Evolutionary conservation across 768 basidiomycete genomes (phyloP), one percentile per base, ranked within the genome.

Genomic region (Lactarius trivialis): DNA sequence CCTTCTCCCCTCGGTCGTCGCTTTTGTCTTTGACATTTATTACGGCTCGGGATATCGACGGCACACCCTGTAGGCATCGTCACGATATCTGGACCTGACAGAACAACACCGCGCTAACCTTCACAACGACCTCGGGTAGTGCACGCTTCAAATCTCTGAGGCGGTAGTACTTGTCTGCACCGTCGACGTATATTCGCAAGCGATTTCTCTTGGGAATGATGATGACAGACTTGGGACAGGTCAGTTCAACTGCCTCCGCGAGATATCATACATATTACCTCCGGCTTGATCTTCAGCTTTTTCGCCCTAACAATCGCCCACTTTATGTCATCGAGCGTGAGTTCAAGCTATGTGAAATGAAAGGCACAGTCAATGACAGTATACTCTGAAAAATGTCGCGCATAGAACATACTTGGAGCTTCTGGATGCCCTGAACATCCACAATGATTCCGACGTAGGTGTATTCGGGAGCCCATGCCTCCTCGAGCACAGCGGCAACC

Each of bases 11-110:
- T 64, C 82, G 81, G 3, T 77, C 74, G 58, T 93, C 87, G 37
- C 89, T 85, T 67, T 92, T 89, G 57, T 95, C 92, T 73, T 94
- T 93, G 75, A 94, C 93, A 69, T 93, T 93, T 73, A 99, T 98
- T 69, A 99, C 85, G 1, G 96, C 97, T 66, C 97, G 86, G 61
- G 91, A 85, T 63, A 98, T 89, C 2, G 86, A 84, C 0, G 89
- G 78, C 19, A 95, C 86, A 55, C 97, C 97, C 90, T 94, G 68
- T 34, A 34, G 36, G 52, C 39, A 17, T 49, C n/a, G 17, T 56
- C 5, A 36, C 30, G 34, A 17, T 19, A 14, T 4, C 30, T 33
- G 9, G 28, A 15, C 9, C 3, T 12, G 21, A 34, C 7, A 3
- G 48, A 4, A 9, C 17, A 21, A 33, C 37, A 65, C 71, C 26